A percentile compares a stretch with the other conserved stretches of the same genome.
Conservation (phyloP, 176 grass and related monocot species). For the Microstegium vimineum region DNA sequence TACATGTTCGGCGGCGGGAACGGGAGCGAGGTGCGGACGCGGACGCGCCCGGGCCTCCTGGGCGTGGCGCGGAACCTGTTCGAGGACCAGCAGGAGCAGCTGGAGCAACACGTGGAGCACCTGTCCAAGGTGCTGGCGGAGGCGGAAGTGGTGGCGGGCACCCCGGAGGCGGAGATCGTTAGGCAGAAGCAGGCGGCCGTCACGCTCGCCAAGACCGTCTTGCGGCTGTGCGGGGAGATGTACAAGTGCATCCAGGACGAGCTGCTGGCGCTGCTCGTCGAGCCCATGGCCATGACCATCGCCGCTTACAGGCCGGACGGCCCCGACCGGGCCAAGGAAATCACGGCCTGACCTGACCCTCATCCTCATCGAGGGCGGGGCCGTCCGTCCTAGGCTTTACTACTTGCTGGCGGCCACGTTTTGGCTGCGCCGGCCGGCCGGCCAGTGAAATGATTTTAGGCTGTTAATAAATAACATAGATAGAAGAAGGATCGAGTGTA, state of each 20-base stretch:
- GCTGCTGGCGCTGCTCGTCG: constrained; percentile 36
- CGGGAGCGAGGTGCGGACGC: no score
- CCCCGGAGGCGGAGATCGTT: constrained; percentile 12
- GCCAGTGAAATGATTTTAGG: no score
- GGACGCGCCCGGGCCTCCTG: no score
- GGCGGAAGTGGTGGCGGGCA: background rate
- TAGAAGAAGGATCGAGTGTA: no score
- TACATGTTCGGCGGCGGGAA: constrained; percentile 59
- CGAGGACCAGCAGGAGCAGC: constrained; percentile 61
- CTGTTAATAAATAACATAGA: no score
- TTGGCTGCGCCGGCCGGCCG: no score
- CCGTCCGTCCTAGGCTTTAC: background rate
- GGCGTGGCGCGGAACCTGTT: constrained; percentile 44
- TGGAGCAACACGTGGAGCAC: constrained; percentile 51
- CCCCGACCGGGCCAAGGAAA: constrained; percentile 29
- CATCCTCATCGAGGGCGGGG: background rate
- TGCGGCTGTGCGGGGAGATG: constrained; percentile 44
- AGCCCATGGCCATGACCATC: constrained; percentile 27
- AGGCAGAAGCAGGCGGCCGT: constrained; percentile 33
- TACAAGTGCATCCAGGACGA: constrained; percentile 57
- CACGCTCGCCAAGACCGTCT: constrained; percentile 36
- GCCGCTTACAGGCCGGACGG: constrained; percentile 36
- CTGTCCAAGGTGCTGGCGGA: constrained; percentile 27
- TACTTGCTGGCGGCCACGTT: no score
- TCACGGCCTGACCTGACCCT: background rate